Percentiles rank a stretch among this genome's conserved stretches.
These are phyloP conservation scores for Globisporangium okanoganense DNA, from an alignment of 352 stramenopile genomes.

Conservation along the genomic window DNA sequence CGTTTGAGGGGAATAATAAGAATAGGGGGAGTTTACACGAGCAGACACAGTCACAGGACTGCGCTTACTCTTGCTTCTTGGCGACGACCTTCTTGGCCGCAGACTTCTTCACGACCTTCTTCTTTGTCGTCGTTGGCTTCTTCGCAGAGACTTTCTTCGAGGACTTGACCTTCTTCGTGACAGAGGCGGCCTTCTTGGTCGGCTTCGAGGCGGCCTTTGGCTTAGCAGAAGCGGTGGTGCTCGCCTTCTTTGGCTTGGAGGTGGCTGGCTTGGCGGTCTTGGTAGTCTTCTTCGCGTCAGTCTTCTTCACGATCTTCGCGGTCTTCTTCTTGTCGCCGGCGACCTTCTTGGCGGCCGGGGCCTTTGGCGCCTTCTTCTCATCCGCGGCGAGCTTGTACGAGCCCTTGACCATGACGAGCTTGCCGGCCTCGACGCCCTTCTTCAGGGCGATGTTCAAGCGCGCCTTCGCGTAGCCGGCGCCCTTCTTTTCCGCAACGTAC, in stretches of 20 bases:
- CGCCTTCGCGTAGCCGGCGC: constrained; percentile 68
- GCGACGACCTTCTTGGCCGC: constrained; percentile 21
- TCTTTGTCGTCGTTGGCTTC: constrained; percentile 31
- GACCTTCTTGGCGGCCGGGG: constrained; percentile 19
- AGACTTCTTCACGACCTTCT: constrained; percentile 31
- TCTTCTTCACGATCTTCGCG: constrained; percentile 71
- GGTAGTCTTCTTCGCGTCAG: constrained; percentile 38
- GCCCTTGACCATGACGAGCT: constrained; percentile 90
- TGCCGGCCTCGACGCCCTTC: constrained; percentile 83
- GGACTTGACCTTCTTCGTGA: constrained; percentile 10
- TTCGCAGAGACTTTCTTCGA: constrained; percentile 27
- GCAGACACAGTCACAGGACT: neutral
- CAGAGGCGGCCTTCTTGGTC: constrained; percentile 27
- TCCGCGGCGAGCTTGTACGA: constrained; percentile 93
- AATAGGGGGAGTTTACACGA: constrained; percentile 31
- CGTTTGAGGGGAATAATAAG: constrained; percentile 43
- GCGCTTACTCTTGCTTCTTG: constrained; percentile 20
- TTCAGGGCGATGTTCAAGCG: constrained; percentile 90
- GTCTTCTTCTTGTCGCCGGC: constrained; percentile 28
- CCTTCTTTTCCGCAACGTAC: constrained; percentile 88
- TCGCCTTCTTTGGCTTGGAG: constrained; percentile 33
- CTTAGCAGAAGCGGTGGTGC: constrained; percentile 19
- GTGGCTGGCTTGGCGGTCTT: constrained; percentile 20
- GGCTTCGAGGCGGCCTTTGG: constrained; percentile 18
- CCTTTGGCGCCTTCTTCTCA: constrained; percentile 81